phyloP scores from a whole-genome alignment of 73 alveolate genomes.

The Paramecium pentaurelia region DNA sequence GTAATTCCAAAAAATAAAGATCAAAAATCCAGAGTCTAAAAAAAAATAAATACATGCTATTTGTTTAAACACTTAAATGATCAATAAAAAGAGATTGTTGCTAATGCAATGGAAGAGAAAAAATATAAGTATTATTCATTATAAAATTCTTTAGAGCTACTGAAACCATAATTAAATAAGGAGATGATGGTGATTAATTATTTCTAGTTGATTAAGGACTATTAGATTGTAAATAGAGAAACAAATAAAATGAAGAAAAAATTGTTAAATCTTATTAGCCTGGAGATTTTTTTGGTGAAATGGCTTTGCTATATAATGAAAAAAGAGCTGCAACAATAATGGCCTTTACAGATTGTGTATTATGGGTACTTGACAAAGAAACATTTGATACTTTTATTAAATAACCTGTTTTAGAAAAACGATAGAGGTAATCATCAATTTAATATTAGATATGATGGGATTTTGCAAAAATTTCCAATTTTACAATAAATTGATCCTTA shows the following conservation, averaged over 20 bases:
- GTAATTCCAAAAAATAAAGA: constrained; percentile 63
- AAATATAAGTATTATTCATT: neutral
- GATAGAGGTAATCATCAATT: constrained; percentile 85
- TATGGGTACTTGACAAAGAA: constrained; percentile 86
- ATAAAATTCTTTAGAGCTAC: neutral
- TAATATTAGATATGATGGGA: constrained; percentile 78
- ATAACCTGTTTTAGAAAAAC: constrained; percentile 84
- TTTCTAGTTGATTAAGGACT: constrained; percentile 87
- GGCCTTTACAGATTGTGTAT: constrained; percentile 78
- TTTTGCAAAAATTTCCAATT: constrained; percentile 72
- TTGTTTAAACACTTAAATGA: constrained; percentile 62
- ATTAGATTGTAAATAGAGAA: constrained; percentile 71
- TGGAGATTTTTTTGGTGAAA: constrained; percentile 82
- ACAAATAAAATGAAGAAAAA: constrained; percentile 24
- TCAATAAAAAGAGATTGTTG: constrained; percentile 62
- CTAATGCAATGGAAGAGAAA: constrained; percentile 71
- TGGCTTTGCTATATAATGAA: constrained; percentile 87
- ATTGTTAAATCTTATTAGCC: constrained; percentile 65
- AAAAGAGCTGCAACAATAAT: constrained; percentile 88
- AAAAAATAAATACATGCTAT: constrained; percentile 48
- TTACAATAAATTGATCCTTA: constrained; percentile 76
- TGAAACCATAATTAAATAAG: constrained; percentile 75
- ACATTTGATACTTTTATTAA: constrained; percentile 86
- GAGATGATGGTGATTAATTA: constrained; percentile 90
- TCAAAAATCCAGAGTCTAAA: constrained; percentile 45